phyloP scores from a whole-genome alignment of 805 yeast genomes.

The Grigorovia humatica region DNA sequence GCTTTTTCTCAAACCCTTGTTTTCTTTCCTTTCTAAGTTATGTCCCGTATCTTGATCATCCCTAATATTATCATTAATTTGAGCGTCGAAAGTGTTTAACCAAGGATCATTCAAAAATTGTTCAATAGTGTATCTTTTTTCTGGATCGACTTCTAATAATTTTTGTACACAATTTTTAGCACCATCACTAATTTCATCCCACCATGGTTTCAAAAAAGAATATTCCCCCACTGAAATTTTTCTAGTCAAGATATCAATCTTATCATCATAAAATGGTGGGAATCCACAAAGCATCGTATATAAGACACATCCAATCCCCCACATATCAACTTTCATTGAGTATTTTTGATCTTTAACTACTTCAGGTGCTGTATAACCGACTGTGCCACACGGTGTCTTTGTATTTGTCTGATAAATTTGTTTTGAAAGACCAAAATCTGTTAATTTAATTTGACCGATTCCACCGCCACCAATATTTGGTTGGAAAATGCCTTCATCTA shows the following conservation, averaged over 20 bases:
- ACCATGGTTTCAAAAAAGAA: constrained; percentile 74
- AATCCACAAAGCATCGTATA: constrained; percentile 93
- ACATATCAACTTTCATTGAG: constrained; percentile 93
- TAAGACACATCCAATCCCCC: constrained; percentile 96
- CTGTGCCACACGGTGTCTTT: constrained; percentile 97
- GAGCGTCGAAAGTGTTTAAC: constrained; percentile 30
- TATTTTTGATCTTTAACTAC: constrained; percentile 89
- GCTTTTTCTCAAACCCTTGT: constrained; percentile 6
- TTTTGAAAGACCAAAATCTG: constrained; percentile 92
- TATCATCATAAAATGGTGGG: constrained; percentile 86
- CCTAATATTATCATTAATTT: background rate
- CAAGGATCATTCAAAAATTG: constrained; percentile 66
- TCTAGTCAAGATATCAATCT: constrained; percentile 53
- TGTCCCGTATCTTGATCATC: background rate
- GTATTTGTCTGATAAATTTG: constrained; percentile 81
- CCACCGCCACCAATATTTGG: constrained; percentile 88
- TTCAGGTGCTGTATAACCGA: constrained; percentile 97
- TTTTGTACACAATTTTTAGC: constrained; percentile 61
- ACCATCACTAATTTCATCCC: constrained; percentile 69
- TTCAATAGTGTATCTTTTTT: constrained; percentile 54
- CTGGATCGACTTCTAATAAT: constrained; percentile 61
- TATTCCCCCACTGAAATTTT: constrained; percentile 66
- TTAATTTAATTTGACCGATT: constrained; percentile 79
- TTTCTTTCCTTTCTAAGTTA: background rate
- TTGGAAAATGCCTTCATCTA: constrained; percentile 78